Base-by-base conservation (phyloP, 768 basidiomycete species). In the Terana coerulea region DNA sequence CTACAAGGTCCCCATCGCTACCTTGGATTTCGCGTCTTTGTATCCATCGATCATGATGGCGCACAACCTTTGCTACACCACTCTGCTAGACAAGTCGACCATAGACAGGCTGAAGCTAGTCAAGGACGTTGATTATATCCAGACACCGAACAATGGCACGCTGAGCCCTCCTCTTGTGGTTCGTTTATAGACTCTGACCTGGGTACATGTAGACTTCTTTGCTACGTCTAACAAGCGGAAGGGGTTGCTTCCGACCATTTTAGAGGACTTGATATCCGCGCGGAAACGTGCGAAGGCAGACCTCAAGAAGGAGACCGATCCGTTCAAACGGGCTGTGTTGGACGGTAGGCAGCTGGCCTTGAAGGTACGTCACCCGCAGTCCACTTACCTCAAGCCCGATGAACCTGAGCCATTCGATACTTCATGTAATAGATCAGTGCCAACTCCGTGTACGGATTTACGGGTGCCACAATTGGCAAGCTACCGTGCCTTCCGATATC, bases 21-120 rank as follows among this genome's bases (percentile, higher is more conserved):
- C 97, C 0, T 81, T 99, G 41, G 97, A 99, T 78, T 99, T 99
- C 72, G 94, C 92, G 52, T 98, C 95, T 1, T 77, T 99, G 54
- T 99, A 99, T 69, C 97, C 97, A 3, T 98, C 97, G 0, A 98
- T 99, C 71, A 99, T 99, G 97, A 98, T 98, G 95, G 97, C 95
- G 2, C 97, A 99, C 69, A 99, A 99, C 64, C 73, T 99, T 0
- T 99, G 97, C 67, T 99, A 98, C 64, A 98, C 97, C 0, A 98
- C 97, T 0, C 75, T 98, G n/a, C 67, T 98, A 31, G 91, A 97
- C 55, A 88, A 83, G 64, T 37, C 52, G 5, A 88, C 86, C 0
- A 86, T 95, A 11, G 87, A 92, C 17, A 79, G 88, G 17, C 72
- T 98, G 12, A 70, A 75, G 7, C 75, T 98, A 17, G 79, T 81